Base-by-base conservation (phyloP, 768 basidiomycete species). In the Trametes punicea region DNA sequence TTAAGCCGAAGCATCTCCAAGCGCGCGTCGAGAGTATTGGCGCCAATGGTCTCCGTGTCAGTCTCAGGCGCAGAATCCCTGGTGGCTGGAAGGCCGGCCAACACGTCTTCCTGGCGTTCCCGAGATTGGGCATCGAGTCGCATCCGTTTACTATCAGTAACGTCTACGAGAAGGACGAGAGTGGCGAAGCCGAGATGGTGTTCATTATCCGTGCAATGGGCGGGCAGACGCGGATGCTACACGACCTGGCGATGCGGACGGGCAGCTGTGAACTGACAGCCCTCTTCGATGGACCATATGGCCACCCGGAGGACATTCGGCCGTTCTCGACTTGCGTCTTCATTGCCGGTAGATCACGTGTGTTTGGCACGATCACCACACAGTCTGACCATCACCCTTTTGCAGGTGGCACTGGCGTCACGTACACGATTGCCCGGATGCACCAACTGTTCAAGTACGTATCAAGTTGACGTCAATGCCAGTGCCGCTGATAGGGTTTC, bases 131-230 rank as follows among this genome's bases (percentile, higher is more conserved):
- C 63, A 68, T 72, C 18, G 75, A 80, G 65, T 74, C 75, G 18
- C 78, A 80, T 61, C 79, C 79, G 26, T 80, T 80, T 65, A 78
- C 76, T 15, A 79, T 80, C 57, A 71, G 76, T 25, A 77, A 69
- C 62, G 71, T 78, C 40, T 71, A 73, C 33, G 70, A 67, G 33
- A 65, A 29, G 48, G 64, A 44, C 54, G 62, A 39, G 67, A 65
- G n/a, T 0, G 44, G 50, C 26, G 62, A 59, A 51, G 73, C 69
- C 50, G 72, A 80, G 48, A 69, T 81, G n/a, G 71, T 75, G n/a
- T 82, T 83, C 62, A 70, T 83, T 58, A 73, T 83, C 56, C 73
- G 79, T 40, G 77, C 75, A 23, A 68, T 77, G 57, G 72, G 73
- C 56, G 82, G 83, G 0, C 77, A 83, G 67, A 83, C 82, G 15